Conservation (phyloP, 352 stramenopile species). For the Peronospora belbahrii region DNA sequence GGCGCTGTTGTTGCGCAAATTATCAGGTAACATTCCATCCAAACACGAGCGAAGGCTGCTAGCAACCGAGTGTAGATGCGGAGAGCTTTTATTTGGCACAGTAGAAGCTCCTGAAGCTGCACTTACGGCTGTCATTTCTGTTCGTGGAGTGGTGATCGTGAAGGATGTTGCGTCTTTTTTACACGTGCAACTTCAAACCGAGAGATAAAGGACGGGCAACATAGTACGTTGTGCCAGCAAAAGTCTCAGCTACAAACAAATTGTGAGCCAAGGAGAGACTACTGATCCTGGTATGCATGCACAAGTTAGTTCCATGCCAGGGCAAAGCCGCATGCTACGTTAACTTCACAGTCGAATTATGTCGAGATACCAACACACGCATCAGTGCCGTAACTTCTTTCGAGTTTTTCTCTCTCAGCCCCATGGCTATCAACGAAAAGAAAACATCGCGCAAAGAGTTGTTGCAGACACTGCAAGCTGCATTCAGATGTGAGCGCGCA, state of each 20-base stretch:
- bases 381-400: no score
- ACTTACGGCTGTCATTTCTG: background rate
- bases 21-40: conserved; percentile 80
- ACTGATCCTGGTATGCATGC: conserved; percentile 26
- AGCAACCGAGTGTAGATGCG: conserved; percentile 73
- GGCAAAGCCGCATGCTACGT: conserved; percentile 34
- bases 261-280: conserved; percentile 10
- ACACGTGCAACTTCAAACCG: background rate
- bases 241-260: conserved; percentile 39
- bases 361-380: conserved; percentile 32
- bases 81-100: conserved; percentile 51
- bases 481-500: no score
- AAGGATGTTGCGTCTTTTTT: background rate
- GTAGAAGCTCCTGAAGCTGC: background rate
- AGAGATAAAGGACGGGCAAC: background rate
- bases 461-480: no score
- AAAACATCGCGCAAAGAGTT: conserved; percentile 15
- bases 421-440: conserved; percentile 10
- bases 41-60: conserved; percentile 76
- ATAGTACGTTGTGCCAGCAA: no score
- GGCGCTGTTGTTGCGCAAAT: conserved; percentile 66
- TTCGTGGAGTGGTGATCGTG: conserved; percentile 19
- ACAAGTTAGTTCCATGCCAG: conserved; percentile 13
- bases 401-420: conserved; percentile 17
- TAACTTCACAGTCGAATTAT: conserved; percentile 67